Evolutionary conservation across 305 asterid species (phyloP), one percentile per base, ranked within the genome.

Genomic region (Plantago rigida): DNA sequence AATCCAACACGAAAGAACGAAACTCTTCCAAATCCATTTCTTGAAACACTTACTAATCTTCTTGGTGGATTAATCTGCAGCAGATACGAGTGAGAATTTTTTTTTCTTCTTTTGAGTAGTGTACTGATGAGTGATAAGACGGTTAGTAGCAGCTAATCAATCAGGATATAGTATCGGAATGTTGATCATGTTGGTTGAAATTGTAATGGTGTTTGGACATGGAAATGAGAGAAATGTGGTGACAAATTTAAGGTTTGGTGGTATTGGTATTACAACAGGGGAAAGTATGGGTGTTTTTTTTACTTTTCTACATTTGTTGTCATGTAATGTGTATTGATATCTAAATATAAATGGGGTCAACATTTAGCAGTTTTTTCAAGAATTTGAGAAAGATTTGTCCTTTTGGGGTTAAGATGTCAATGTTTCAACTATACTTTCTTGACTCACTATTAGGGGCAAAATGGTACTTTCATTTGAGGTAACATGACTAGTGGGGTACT

Each of bases 1-100:
- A 81, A 56, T 81, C 81, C 64, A 60, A 56, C 29, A 81, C 59
- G n/a, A 81, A 69, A 7, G 74, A 76, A 28, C 84, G 86, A 46
- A 78, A 76, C 59, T 71, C 74, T 8, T 62, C 28, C 68, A 78
- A 75, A 72, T 78, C 80, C 83, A 78, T 74, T 54, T 52, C 51
- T 39, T 2, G 29, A 11, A 36, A 54, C 26, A 60, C 29, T 9
- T 22, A 24, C 13, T 3, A 26, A 15, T 22, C 26, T 22, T 22
- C 26, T 22, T 22, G 26, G 26, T 22, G 26, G 26, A 22, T 22
- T 22, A 22, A 2, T 22, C 1, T 2, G 26, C 1, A 22, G 26
- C 26, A 2, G 26, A 22, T 22, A 22, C 2, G 1, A 22, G 26
- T 22, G 26, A 22, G 19, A 17, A 17, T 17, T 17, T 17, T 17